Evolutionary conservation across 1,139 yeast genomes (phyloP).

Genomic region (Pichia sp.): DNA sequence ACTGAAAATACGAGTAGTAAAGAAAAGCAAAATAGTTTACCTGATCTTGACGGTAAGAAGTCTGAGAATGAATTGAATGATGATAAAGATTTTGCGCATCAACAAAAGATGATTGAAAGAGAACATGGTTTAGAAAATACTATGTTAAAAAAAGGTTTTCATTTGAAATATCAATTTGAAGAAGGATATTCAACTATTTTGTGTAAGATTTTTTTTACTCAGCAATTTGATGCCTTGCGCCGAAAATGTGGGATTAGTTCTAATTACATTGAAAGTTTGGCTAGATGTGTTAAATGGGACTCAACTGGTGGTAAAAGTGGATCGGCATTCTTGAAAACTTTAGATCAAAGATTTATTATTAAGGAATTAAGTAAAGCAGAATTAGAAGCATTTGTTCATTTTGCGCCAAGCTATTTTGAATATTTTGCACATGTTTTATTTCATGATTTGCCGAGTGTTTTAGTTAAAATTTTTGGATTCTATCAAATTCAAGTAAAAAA

Average conservation of each 20-base stretch:
- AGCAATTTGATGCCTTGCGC: constrained; percentile 92
- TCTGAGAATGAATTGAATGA: too few relatives aligned
- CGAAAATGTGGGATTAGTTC: constrained; percentile 74
- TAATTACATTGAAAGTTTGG: constrained; percentile 77
- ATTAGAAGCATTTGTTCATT: constrained; percentile 85
- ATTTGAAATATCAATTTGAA: constrained; percentile 82
- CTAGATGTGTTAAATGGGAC: constrained; percentile 94
- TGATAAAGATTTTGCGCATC: background rate
- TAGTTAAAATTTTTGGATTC: constrained; percentile 93
- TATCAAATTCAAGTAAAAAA: constrained; percentile 88
- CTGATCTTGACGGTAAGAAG: too few relatives aligned
- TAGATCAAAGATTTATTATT: constrained; percentile 83
- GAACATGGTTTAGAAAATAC: constrained; percentile 55
- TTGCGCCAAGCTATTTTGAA: constrained; percentile 95
- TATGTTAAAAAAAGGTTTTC: constrained; percentile 81
- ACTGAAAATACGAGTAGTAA: background rate
- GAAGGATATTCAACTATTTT: constrained; percentile 80
- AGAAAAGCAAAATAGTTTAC: too few relatives aligned
- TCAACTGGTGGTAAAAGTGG: constrained; percentile 97
- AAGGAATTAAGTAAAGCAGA: constrained; percentile 87
- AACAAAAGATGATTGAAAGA: background rate
- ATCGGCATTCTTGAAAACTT: constrained; percentile 83
- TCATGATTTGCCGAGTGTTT: constrained; percentile 88
- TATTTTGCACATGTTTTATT: constrained; percentile 93
- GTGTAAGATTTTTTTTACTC: constrained; percentile 92